Evolutionary conservation across 371 early-diverging fungal species (phyloP), one percentile per base, ranked within the genome.

Genomic region (Mortierella sp.): DNA sequence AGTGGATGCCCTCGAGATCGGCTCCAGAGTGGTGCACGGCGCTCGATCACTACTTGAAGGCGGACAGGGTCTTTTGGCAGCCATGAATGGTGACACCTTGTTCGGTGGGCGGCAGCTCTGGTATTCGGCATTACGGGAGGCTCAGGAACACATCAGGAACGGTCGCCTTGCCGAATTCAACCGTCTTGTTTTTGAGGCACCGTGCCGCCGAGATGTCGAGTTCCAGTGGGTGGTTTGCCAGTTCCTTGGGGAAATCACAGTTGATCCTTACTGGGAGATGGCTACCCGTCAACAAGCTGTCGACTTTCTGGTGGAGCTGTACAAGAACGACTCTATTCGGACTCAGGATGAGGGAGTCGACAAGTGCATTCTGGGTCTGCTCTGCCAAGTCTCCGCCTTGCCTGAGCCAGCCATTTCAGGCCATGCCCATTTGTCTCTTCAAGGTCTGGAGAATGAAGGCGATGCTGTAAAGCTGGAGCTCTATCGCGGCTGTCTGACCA

Each of bases 161-260:
- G 55, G 55, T 2, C 55, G 31, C 16, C 5, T 55, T 14, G 16
- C 13, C 16, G 55, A 55, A 14, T 44, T 67, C n/a, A 50, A 24
- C 9, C 43, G 4, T 1, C 39, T 67, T 0, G 45, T 67, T 8
- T 67, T 22, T 14, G 50, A 50, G 22, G 68, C 68, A 48, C 48
- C 50, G 1, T 45, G 48, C 37, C 68, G 68, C 22, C 22, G 68
- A 2, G 50, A 67, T 11, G 50, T 24, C n/a, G 29, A 19, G 47
- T 67, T 67, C n/a, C 68, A 67, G 14, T 47, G 45, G n/a, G 68
- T 48, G 5, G 5, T 50, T 50, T 67, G 68, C 14, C 68, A 47
- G 39, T 4, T 50, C 1, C 55, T 68, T 3, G 53, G 69, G 1
- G 50, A 68, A 6, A 50, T 68, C 3, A 55, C 69, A 6, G 14